phyloP scores from a whole-genome alignment of 2,329 filamentous ascomycete species.

The Stromatinia cepivora region DNA sequence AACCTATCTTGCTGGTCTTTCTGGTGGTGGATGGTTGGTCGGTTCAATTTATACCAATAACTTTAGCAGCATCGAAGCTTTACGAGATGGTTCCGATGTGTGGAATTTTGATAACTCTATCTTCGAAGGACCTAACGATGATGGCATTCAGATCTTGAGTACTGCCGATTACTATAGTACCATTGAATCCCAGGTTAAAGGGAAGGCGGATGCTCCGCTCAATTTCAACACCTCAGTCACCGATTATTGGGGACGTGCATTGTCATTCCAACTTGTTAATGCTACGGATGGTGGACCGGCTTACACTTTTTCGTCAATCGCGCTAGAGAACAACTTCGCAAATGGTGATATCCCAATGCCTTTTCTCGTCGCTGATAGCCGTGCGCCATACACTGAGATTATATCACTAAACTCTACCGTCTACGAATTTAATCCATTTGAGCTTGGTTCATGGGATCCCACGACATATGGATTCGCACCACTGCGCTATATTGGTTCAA shows the following conservation, averaged over 20 bases:
- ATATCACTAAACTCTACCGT: conserved; percentile 72
- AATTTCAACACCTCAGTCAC: conserved; percentile 72
- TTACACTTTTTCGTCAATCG: conserved; percentile 82
- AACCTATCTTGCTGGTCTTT: conserved; percentile 79
- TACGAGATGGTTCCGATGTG: conserved; percentile 52
- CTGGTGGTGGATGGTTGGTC: conserved; percentile 81
- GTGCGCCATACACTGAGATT: conserved; percentile 60
- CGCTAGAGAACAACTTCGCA: conserved; percentile 60
- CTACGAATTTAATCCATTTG: conserved; percentile 77
- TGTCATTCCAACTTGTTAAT: conserved; percentile 85
- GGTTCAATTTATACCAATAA: conserved; percentile 79
- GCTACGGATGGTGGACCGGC: conserved; percentile 69
- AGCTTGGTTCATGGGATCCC: conserved; percentile 76
- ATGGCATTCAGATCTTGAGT: conserved; percentile 53
- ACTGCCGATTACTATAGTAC: conserved; percentile 63
- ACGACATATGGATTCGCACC: conserved; percentile 71
- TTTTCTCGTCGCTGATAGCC: conserved; percentile 68
- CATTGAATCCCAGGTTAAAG: conserved; percentile 56
- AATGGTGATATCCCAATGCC: conserved; percentile 68
- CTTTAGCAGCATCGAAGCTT: conserved; percentile 65
- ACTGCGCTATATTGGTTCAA: conserved; percentile 69
- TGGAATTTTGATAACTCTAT: conserved; percentile 67
- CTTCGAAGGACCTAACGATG: conserved; percentile 55
- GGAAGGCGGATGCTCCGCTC: conserved; percentile 64
- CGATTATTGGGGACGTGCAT: conserved; percentile 84